Percentiles rank a stretch among this genome's conserved stretches.
Conservation (phyloP, 2,329 filamentous ascomycete genomes). For the Chaetomium globosum region DNA sequence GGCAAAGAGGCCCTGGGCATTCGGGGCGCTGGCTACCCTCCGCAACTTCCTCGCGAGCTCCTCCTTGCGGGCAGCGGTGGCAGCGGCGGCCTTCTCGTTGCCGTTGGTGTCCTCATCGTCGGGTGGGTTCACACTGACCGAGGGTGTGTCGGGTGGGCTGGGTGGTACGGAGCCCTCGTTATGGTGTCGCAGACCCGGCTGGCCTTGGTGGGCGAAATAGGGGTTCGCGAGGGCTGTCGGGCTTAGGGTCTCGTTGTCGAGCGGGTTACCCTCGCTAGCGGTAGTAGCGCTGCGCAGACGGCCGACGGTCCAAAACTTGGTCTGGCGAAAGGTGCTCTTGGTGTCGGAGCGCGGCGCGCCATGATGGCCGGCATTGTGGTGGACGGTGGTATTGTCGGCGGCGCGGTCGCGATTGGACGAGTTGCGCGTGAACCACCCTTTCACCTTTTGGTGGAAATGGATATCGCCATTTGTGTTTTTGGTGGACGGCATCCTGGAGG, state of each 20-base stretch:
- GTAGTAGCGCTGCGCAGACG: slow-evolving; percentile 88
- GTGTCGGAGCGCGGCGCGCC: slow-evolving; percentile 55
- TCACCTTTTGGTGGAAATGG: slow-evolving; percentile 69
- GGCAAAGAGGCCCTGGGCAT: slow-evolving; percentile 87
- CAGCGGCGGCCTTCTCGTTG: slow-evolving; percentile 68
- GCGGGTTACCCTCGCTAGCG: slow-evolving; percentile 85
- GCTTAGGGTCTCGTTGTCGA: slow-evolving; percentile 87
- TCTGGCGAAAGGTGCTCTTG: slow-evolving; percentile 76
- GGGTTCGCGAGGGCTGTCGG: slow-evolving; percentile 94
- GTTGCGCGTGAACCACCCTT: slow-evolving; percentile 71
- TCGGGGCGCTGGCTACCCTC: slow-evolving; percentile 92
- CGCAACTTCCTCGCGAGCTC: slow-evolving; percentile 90
- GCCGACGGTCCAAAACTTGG: slow-evolving; percentile 84
- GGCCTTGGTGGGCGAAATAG: slow-evolving; percentile 95
- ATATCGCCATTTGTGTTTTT: slow-evolving; percentile 58
- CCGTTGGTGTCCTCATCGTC: slow-evolving; percentile 62
- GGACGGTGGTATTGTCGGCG: slow-evolving; percentile 29
- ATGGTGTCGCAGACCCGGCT: slow-evolving; percentile 88
- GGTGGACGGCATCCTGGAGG: slow-evolving; percentile 53
- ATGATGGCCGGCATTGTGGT: slow-evolving; percentile 9
- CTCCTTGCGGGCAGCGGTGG: slow-evolving; percentile 69
- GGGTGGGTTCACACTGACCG: slow-evolving; percentile 70
- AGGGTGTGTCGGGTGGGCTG: slow-evolving; percentile 87
- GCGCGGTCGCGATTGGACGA: slow-evolving; percentile 42
- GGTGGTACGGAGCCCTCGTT: slow-evolving; percentile 92